Evolutionary conservation across 2,329 filamentous ascomycete genomes (phyloP).

Genomic region (Huntiella abstrusa): DNA sequence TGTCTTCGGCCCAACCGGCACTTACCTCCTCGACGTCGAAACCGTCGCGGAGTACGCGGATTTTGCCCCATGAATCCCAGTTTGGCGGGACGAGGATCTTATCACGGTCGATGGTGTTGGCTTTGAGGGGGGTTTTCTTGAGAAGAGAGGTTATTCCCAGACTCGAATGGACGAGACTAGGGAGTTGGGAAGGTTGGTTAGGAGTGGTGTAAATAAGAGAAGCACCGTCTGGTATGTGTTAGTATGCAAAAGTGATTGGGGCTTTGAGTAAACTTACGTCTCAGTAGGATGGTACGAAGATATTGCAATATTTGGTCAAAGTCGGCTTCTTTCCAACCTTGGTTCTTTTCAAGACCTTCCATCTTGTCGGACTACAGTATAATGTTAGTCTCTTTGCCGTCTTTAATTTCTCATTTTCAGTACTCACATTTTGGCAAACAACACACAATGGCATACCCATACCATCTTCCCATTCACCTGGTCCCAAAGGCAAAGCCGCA

Average conservation of each 20-base stretch:
- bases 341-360: conserved; percentile 71
- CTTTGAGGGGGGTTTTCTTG: conserved; percentile 60
- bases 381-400: not conserved
- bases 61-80: conserved; percentile 98
- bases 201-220: conserved; percentile 74
- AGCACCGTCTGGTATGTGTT: conserved; percentile 44
- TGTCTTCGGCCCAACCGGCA: conserved; percentile 69
- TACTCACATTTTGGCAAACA: conserved; percentile 81
- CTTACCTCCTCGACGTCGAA: conserved; percentile 84
- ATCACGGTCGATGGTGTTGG: conserved; percentile 83
- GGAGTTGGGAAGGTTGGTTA: conserved; percentile 56
- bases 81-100: conserved; percentile 90
- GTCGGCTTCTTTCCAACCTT: conserved; percentile 86
- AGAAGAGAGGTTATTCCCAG: conserved; percentile 71
- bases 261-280: conserved; percentile 37
- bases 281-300: conserved; percentile 71
- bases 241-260: conserved; percentile 10
- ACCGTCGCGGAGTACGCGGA: conserved; percentile 72
- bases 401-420: not conserved
- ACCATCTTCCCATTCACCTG: conserved; percentile 84
- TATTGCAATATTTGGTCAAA: conserved; percentile 94
- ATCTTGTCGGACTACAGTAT: conserved; percentile 58
- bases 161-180: conserved; percentile 65
- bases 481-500: conserved; percentile 58
- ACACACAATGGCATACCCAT: conserved; percentile 76